Base-by-base conservation (phyloP, 2,329 filamentous ascomycete genomes). In the Phoma herbarum region DNA sequence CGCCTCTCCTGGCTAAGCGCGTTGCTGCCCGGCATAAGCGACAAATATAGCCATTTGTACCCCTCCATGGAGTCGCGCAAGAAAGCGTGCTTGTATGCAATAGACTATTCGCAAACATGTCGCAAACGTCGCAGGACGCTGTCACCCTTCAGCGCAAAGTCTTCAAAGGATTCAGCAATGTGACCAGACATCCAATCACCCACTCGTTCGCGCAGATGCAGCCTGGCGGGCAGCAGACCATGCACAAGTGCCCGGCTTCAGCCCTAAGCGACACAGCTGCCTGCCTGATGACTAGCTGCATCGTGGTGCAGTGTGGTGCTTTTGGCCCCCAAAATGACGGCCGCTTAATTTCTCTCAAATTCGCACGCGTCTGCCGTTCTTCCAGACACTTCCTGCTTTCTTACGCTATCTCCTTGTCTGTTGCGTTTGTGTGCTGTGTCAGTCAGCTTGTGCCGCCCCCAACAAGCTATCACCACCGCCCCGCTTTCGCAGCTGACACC, bases 281-380 rank as follows among this genome's bases (percentile, higher is more conserved):
- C 64, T 69, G 66, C 67, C 68, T 71, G 68, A 68, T 68, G 66
- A 71, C 67, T 71, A 71, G 68, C 68, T 66, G 63, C 65, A 64
- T 69, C 62, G 61, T 60, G 47, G 35, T 60, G 57, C 57, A 59
- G 45, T 54, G 51, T 59, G 23, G 61, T 63, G 58, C 46, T 64
- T 69, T 65, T 59, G 63, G 64, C 67, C 68, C 68, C 68, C 61
- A 70, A 63, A 57, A 48, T 48, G 48, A 50, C 59, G 54, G 57
- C 58, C 53, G 29, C 50, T 50, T 46, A 60, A 50, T 42, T 63
- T 66, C 64, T 53, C 63, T 69, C 60, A 66, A 66, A 69, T 65
- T 54, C 59, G 53, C 60, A 46, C 55, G 51, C 52, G 57, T 57
- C 64, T 59, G 66, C 68, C 52, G 56, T 62, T 61, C 61, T 54